Percentiles rank a stretch among this genome's conserved stretches.
Evolutionary conservation across 225 moss, liverwort and hornwort genomes (phyloP).

Genomic region (Antitrichia curtipendula): DNA sequence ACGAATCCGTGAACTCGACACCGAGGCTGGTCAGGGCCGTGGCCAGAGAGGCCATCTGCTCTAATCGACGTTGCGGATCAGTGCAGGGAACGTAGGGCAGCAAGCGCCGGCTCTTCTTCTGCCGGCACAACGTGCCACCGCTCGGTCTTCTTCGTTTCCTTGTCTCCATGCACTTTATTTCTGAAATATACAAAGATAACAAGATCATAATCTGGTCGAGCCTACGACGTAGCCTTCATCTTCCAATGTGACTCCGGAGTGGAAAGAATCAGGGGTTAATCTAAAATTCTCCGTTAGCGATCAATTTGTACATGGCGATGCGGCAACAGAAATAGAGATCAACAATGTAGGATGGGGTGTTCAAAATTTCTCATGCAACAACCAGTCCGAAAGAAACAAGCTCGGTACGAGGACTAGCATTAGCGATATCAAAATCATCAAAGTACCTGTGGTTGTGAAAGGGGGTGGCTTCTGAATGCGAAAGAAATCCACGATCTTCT

Average conservation of each 20-base stretch:
- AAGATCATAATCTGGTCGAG: background rate
- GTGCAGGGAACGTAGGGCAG: constrained; percentile 60
- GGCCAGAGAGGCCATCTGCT: constrained; percentile 91
- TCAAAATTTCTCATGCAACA: background rate
- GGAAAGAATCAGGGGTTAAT: background rate
- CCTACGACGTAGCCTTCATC: background rate
- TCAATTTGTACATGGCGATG: background rate
- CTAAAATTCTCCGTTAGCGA: background rate
- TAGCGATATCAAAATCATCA: background rate
- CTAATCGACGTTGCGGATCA: constrained; percentile 53
- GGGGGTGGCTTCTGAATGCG: constrained; percentile 59
- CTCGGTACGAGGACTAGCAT: background rate
- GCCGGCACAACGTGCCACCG: constrained; percentile 42
- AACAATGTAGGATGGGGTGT: background rate
- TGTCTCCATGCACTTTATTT: constrained; percentile 15
- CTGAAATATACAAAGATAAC: background rate
- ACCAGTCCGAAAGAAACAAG: background rate
- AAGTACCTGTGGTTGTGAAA: constrained; percentile 8
- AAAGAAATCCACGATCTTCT: constrained; percentile 85
- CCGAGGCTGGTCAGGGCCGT: constrained; percentile 73
- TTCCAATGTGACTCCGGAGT: background rate
- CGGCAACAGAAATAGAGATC: background rate
- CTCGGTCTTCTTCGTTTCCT: constrained; percentile 60
- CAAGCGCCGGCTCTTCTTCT: constrained; percentile 69
- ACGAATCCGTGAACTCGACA: constrained; percentile 72